Base-by-base conservation (phyloP, 352 stramenopile species). In the Phytophthora boehmeriae region DNA sequence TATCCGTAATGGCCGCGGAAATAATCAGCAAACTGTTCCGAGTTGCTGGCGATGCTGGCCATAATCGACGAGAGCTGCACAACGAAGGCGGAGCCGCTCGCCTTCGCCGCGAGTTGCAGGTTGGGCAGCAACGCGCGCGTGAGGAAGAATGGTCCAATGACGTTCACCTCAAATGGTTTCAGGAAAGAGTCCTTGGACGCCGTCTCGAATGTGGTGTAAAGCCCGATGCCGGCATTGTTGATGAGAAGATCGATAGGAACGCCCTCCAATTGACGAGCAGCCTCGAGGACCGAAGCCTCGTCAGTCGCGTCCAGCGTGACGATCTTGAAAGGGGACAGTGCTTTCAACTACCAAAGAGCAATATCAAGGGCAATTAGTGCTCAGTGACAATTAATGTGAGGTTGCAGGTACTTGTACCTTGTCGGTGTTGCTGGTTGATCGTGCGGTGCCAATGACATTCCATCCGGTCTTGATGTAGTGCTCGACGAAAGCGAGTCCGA, bases 1-100 rank as follows among this genome's bases (percentile, higher is more conserved):
- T 90, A 89, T 23, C 69, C 78, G 52, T 86, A 88, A 5, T 60
- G 46, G 10, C 62, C 66, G 25, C 81, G 23, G 16, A 62, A 27
- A 1, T 45, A 34, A 20, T 5, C 34, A 11, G 32, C 46, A 2
- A 1, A 42, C 2, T 53, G 28, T 1, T 55, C 71, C 10, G 44
- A 39, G 43, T 77, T 44, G 38, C 38, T 17, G 8, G 8, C 14
- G 38, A 44, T 44, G 38, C 38, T 44, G 38, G 8, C 38, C 38
- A 44, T 44, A 4, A 14, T 23, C 2, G 38, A 44, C 38, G 38
- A 44, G 13, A 44, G 13, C 13, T 14, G 16, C 13, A 17, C 14
- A 10, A 44, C 38, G 2, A 23, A 5, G 19, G 38, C 14, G 1
- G 11, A 8, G n/a, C 14, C 38, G 6, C 22, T 20, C 38, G 6